Evolutionary conservation across 1,284 basidiomycete genomes (phyloP), one percentile per base, ranked within the genome.

Genomic region (Ganoderma resinaceum): DNA sequence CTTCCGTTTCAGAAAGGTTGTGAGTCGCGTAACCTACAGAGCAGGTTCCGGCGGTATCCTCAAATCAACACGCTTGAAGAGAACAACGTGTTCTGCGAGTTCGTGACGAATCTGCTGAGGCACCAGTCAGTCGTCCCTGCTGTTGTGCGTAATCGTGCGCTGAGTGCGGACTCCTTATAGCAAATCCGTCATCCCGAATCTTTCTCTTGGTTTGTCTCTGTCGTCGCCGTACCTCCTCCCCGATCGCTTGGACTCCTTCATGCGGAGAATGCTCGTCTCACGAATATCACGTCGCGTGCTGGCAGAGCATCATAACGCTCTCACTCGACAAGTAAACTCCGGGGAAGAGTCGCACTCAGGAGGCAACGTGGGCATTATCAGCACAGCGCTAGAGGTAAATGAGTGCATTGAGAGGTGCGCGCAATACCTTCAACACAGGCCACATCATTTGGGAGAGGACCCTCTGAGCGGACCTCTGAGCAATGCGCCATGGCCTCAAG

Each of bases 231-330:
- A 93, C 76, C 86, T 97, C 14, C 83, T 89, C 0, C 90, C 95
- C 0, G 92, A 95, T 66, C 85, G 88, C 63, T 84, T 97, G 18
- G 95, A 97, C 78, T 86, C 92, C 9, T 96, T 97, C 79, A 95
- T 97, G 91, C 88, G 89, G 29, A 88, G 95, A 33, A 97, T 97
- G 96, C 86, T 97, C 11, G 87, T 95, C 58, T 96, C 95, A 3
- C 86, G 96, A 64, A 96, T 97, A 77, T 96, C 95, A 11, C 86
- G 95, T 31, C 88, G 96, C 52, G 95, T 97, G 35, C 85, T 97
- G 37, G 94, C 91, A 1, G 94, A 97, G 77, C 95, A 97, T 76
- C 95, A 97, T 75, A 90, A 97, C 65, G 92, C 94, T 2, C 83
- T 97, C 5, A 92, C 93, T 26, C 35, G 20, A 23, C 5, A 86